These are phyloP conservation scores for Chaetomiaceae sp. DNA, from an alignment of 2,329 filamentous ascomycete species.

Conservation along the genomic window DNA sequence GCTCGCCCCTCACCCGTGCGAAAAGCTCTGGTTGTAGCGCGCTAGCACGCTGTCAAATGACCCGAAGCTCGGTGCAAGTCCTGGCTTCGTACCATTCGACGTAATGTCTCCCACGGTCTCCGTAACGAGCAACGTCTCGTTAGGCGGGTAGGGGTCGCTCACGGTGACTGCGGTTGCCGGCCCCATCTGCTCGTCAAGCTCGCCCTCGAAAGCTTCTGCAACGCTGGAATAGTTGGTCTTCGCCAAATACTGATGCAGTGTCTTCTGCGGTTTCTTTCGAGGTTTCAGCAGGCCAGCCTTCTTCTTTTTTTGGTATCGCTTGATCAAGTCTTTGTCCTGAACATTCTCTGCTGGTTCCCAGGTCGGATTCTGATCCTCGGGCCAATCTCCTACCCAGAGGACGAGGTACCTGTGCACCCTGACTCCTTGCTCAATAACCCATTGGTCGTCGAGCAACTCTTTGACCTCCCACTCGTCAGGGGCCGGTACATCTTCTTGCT, in stretches of 20 bases:
- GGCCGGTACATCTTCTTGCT: conserved; percentile 19
- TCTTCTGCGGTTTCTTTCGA: conserved; percentile 15
- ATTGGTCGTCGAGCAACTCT: conserved; percentile 31
- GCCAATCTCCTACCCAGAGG: conserved; percentile 55
- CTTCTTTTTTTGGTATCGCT: conserved; percentile 38
- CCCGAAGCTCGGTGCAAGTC: background rate
- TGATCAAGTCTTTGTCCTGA: conserved; percentile 36
- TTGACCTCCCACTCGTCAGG: conserved; percentile 27
- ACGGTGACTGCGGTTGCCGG: background rate
- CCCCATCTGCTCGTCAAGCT: conserved; percentile 17
- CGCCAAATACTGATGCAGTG: conserved; percentile 15
- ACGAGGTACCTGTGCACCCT: conserved; percentile 47
- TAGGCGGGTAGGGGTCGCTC: conserved; percentile 16
- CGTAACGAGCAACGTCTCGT: conserved; percentile 19
- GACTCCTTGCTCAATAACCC: conserved; percentile 36
- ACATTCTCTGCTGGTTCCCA: conserved; percentile 57
- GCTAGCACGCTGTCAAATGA: conserved; percentile 13
- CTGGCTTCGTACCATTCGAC: background rate
- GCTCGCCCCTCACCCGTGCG: background rate
- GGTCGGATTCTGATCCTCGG: conserved; percentile 50
- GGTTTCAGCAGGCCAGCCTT: conserved; percentile 17
- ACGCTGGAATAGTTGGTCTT: conserved; percentile 25
- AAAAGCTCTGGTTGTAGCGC: conserved; percentile 9
- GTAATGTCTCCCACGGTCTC: conserved; percentile 7
- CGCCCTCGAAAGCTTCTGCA: conserved; percentile 29